A percentile compares a stretch with the other conserved stretches of the same genome.
Evolutionary conservation across 2,329 filamentous ascomycete species (phyloP).

Genomic region (Botryotinia convoluta): DNA sequence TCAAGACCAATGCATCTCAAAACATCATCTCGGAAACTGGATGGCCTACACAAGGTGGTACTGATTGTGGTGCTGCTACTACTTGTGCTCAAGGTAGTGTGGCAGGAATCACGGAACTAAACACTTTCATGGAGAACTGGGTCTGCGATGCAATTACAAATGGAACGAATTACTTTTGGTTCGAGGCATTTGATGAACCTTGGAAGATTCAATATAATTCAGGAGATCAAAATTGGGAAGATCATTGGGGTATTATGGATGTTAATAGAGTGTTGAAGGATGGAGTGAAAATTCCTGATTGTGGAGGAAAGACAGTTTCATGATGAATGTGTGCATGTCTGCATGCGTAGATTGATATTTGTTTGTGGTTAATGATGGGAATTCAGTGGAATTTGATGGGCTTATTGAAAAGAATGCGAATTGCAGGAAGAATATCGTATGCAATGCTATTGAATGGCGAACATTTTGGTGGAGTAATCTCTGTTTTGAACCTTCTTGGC

Average conservation of each 20-base stretch:
- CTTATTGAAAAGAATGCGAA: not conserved
- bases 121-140: constrained; percentile 82
- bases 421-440: not conserved
- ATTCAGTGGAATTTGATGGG: not conserved
- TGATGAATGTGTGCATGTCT: not conserved
- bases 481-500: not conserved
- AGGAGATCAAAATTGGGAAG: constrained; percentile 75
- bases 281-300: constrained; percentile 83
- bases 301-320: constrained; percentile 59
- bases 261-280: constrained; percentile 78
- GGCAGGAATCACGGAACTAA: constrained; percentile 77
- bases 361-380: not conserved
- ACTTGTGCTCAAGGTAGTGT: constrained; percentile 67
- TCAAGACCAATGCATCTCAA: constrained; percentile 59
- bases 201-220: constrained; percentile 82
- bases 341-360: not conserved
- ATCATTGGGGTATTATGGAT: constrained; percentile 93
- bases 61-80: constrained; percentile 61
- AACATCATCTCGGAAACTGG: constrained; percentile 89
- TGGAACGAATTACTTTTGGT: constrained; percentile 94
- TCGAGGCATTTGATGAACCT: constrained; percentile 93
- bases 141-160: constrained; percentile 78
- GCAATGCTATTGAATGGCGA: not conserved
- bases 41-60: constrained; percentile 84
- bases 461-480: constrained; percentile 1